Conservation (phyloP, 805 yeast species). For the Zygosaccharomyces kombuchaensis region DNA sequence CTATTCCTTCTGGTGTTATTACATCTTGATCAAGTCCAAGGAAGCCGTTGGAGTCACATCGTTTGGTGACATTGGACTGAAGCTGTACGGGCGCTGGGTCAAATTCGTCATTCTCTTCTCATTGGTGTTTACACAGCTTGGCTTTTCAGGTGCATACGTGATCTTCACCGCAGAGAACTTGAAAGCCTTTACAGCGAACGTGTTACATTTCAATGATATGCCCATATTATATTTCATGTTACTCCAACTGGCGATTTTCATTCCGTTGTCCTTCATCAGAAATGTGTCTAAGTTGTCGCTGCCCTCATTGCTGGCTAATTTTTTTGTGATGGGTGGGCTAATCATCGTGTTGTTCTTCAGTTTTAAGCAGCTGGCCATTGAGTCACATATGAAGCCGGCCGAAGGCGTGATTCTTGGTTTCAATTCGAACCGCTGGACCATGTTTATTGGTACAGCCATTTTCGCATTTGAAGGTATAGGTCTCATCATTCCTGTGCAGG, state of each 20-base stretch:
- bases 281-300: constrained; percentile 72
- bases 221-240: constrained; percentile 46
- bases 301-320: constrained; percentile 67
- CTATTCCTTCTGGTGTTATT: constrained; percentile 75
- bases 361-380: constrained; percentile 31
- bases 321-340: constrained; percentile 63
- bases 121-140: constrained; percentile 66
- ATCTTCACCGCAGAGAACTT: constrained; percentile 74
- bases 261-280: constrained; percentile 68
- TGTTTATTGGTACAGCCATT: constrained; percentile 78
- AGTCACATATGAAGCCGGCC: constrained; percentile 42
- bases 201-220: constrained; percentile 36
- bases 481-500: constrained; percentile 73
- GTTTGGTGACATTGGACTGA: constrained; percentile 72
- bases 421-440: constrained; percentile 57
- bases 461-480: constrained; percentile 90
- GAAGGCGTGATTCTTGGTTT: constrained; percentile 47
- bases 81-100: constrained; percentile 60
- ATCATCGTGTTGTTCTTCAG: constrained; percentile 58
- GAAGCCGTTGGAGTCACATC: constrained; percentile 58
- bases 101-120: constrained; percentile 60
- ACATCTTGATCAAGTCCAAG: constrained; percentile 57
- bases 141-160: constrained; percentile 76
- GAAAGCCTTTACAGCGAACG: constrained; percentile 54
- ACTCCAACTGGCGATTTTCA: constrained; percentile 52